Conservation (phyloP, 1,139 yeast genomes). For the Nematodospora anomalae region DNA sequence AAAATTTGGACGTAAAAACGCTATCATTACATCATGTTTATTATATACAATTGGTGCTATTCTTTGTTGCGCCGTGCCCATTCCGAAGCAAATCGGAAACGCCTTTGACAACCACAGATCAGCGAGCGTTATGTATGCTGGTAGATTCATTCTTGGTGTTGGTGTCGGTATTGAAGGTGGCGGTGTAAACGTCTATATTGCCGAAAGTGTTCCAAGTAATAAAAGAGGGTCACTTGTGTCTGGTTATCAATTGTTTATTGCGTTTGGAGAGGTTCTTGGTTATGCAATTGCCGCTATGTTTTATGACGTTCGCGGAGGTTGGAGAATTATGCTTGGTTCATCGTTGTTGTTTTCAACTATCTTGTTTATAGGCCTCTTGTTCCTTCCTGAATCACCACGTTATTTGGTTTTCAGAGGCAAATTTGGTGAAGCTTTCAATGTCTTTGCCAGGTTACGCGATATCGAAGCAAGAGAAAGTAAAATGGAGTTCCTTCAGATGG, state of each 20-base stretch:
- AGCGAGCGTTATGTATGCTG: slow-evolving; percentile 47
- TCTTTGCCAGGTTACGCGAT: slow-evolving; percentile 57
- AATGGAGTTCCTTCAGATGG: slow-evolving; percentile 52
- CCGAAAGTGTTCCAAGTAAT: slow-evolving; percentile 59
- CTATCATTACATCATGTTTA: slow-evolving; percentile 53
- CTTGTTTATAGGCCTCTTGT: slow-evolving; percentile 46
- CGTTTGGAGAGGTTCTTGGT: slow-evolving; percentile 59
- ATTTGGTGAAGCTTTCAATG: slow-evolving; percentile 49
- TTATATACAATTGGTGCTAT: slow-evolving; percentile 59
- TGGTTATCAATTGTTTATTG: slow-evolving; percentile 56
- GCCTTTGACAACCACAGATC: slow-evolving; percentile 24
- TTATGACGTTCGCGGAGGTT: slow-evolving; percentile 51
- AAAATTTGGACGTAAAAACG: slow-evolving; percentile 50
- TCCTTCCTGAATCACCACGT: slow-evolving; percentile 54
- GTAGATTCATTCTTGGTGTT: slow-evolving; percentile 54
- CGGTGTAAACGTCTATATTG: slow-evolving; percentile 56
- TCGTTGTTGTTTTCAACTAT: slow-evolving; percentile 56
- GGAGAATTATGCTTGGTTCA: slow-evolving; percentile 63
- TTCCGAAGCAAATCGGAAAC: slow-evolving; percentile 10
- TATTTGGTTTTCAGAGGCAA: slow-evolving; percentile 51
- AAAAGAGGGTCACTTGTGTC: slow-evolving; percentile 60
- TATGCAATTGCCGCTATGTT: slow-evolving; percentile 58
- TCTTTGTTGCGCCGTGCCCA: slow-evolving; percentile 46
- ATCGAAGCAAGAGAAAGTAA: slow-evolving; percentile 36
- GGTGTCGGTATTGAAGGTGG: slow-evolving; percentile 66